Evolutionary conservation across 176 grass and related monocot genomes (phyloP).

Genomic region (Themeda triandra): DNA sequence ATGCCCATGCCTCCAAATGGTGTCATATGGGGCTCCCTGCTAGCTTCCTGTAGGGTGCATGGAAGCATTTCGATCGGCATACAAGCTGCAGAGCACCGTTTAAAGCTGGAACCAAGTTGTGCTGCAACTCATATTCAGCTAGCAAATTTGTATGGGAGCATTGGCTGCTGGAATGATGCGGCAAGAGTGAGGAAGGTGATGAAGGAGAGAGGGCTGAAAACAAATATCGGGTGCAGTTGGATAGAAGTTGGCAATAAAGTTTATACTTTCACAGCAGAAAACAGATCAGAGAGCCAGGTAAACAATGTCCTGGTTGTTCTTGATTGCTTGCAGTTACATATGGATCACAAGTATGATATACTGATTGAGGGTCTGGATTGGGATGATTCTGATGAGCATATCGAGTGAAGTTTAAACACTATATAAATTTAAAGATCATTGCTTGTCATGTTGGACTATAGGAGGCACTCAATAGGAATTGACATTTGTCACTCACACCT

Average conservation of each 20-base stretch:
- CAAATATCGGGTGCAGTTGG: constrained; percentile 51
- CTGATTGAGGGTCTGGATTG: constrained; percentile 11
- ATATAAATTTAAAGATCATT: neutral
- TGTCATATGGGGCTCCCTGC: constrained; percentile 56
- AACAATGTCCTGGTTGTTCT: constrained; percentile 28
- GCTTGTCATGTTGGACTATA: neutral
- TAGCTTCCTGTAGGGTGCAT: constrained; percentile 49
- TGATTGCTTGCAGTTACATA: constrained; percentile 46
- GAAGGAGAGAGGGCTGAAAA: constrained; percentile 44
- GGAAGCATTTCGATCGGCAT: constrained; percentile 30
- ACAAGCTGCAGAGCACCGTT: constrained; percentile 42
- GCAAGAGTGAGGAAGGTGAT: constrained; percentile 55
- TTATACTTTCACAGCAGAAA: constrained; percentile 44
- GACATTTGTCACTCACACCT: neutral
- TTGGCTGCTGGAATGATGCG: constrained; percentile 42
- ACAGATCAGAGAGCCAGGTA: constrained; percentile 38
- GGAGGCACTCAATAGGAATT: neutral
- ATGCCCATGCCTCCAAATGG: constrained; percentile 44
- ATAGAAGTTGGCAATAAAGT: constrained; percentile 55
- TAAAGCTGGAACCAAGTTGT: constrained; percentile 54
- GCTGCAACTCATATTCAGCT: constrained; percentile 53
- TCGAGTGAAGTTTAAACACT: neutral
- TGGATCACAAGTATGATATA: constrained; percentile 30
- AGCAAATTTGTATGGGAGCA: constrained; percentile 51
- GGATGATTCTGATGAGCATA: constrained; percentile 4